These are phyloP conservation scores for Articulospora tetracladia DNA, from an alignment of 495 filamentous ascomycete species.

Conservation along the genomic window DNA sequence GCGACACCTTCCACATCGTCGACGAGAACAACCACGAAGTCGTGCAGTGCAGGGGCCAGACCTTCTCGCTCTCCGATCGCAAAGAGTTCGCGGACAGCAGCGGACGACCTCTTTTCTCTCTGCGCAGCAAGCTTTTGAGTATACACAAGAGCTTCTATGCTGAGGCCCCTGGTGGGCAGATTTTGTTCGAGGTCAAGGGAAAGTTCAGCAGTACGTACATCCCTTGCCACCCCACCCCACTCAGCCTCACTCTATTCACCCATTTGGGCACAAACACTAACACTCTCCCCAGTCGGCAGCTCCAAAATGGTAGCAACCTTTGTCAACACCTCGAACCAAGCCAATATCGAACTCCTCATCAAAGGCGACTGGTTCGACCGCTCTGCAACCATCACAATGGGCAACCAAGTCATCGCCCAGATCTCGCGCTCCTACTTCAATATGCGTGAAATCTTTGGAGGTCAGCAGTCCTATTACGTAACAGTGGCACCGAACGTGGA, in stretches of 20 bases:
- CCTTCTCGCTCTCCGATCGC: constrained; percentile 17
- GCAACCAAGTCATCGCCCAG: constrained; percentile 42
- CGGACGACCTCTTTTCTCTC: constrained; percentile 9
- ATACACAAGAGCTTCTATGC: constrained; percentile 19
- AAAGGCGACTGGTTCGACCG: constrained; percentile 50
- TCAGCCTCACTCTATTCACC: too few species aligned
- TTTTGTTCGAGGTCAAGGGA: constrained; percentile 50
- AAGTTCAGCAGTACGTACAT: constrained; percentile 27
- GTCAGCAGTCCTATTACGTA: constrained; percentile 57
- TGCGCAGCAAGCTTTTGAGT: constrained; percentile 11
- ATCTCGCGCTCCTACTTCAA: constrained; percentile 54
- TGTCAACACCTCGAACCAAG: constrained; percentile 33
- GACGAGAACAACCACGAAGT: constrained; percentile 17
- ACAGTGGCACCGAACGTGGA: constrained; percentile 58
- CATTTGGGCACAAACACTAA: background rate
- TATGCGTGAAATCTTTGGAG: constrained; percentile 47
- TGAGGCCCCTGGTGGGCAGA: constrained; percentile 37
- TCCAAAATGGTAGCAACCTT: constrained; percentile 47
- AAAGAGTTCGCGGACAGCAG: constrained; percentile 15
- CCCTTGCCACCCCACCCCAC: background rate
- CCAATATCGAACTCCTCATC: constrained; percentile 34
- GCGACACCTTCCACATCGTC: constrained; percentile 48
- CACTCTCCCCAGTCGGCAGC: constrained; percentile 31
- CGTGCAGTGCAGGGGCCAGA: constrained; percentile 13
- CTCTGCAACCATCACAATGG: constrained; percentile 43